Conservation (phyloP, 2,329 filamentous ascomycete genomes). For the Phyllosticta citriasiana region DNA sequence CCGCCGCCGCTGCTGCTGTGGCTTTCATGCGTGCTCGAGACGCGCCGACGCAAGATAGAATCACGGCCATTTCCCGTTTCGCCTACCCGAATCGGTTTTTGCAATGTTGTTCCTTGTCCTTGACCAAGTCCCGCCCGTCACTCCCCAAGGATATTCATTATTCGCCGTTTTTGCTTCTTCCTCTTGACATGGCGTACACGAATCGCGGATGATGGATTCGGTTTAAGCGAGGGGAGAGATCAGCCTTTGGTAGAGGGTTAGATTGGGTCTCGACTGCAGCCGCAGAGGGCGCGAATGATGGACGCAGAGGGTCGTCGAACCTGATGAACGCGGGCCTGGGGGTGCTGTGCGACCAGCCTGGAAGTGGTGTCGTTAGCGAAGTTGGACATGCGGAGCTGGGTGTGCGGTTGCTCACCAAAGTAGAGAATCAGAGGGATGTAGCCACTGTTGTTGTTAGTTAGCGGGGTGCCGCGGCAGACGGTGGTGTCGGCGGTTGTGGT, state of each 20-base stretch:
- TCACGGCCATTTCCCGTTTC: background rate
- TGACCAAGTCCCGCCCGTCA: background rate
- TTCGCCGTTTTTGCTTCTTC: background rate
- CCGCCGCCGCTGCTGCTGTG: too few species aligned
- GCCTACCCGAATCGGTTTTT: background rate
- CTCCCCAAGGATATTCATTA: background rate
- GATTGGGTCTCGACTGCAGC: background rate
- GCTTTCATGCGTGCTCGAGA: background rate
- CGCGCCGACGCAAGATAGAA: background rate
- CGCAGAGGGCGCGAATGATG: background rate
- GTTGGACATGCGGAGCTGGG: background rate
- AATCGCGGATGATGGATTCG: background rate
- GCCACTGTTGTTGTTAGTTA: slow-evolving; percentile 49
- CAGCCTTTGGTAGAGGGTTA: background rate
- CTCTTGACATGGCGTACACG: background rate
- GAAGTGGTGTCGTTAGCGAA: background rate
- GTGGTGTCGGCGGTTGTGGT: background rate
- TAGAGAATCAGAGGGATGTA: slow-evolving; percentile 96
- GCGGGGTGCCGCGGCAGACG: slow-evolving; percentile 17
- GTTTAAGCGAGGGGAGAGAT: background rate
- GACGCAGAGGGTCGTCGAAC: slow-evolving; percentile 28
- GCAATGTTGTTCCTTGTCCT: background rate
- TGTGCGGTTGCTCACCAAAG: slow-evolving; percentile 54
- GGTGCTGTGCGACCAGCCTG: slow-evolving; percentile 89
- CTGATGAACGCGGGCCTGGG: slow-evolving; percentile 73